phyloP scores from a whole-genome alignment of 305 asterid genomes.

The Solanum hybrid region DNA sequence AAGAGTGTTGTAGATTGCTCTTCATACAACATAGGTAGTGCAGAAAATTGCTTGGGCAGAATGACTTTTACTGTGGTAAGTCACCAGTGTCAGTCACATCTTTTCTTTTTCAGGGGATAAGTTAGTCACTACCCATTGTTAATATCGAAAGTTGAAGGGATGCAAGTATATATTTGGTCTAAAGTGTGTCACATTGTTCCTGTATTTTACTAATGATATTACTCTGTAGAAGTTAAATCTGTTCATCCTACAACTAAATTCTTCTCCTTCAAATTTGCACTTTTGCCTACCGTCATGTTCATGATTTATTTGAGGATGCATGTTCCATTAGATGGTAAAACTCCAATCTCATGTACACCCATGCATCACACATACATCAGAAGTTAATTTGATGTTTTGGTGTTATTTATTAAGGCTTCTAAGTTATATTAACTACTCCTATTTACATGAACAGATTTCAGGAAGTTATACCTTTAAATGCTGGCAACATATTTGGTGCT shows the following conservation, averaged over 20 bases:
- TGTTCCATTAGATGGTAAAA: not conserved
- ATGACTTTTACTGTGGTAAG: not conserved
- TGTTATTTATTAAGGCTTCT: not conserved
- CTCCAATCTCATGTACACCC: not conserved
- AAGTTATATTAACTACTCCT: not conserved
- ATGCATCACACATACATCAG: not conserved
- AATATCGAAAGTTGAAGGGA: not conserved
- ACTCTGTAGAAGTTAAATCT: not conserved
- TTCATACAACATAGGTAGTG: not conserved
- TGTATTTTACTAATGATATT: not conserved
- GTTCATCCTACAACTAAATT: not conserved
- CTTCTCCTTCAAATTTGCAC: not conserved
- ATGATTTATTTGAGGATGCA: not conserved
- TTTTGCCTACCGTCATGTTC: not conserved
- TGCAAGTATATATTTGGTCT: not conserved
- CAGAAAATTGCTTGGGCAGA: not conserved
- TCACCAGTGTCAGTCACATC: not conserved
- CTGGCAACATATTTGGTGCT: conserved; percentile 89
- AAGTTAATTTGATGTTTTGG: not conserved
- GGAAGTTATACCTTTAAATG: conserved; percentile 93
- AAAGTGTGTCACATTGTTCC: not conserved
- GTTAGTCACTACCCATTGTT: not conserved
- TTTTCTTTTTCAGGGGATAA: not conserved
- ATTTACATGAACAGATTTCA: conserved; percentile 52
- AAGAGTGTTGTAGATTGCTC: not conserved